Evolutionary conservation across 345 rosid species (phyloP).

Genomic region (Gossypium rotundifolium): DNA sequence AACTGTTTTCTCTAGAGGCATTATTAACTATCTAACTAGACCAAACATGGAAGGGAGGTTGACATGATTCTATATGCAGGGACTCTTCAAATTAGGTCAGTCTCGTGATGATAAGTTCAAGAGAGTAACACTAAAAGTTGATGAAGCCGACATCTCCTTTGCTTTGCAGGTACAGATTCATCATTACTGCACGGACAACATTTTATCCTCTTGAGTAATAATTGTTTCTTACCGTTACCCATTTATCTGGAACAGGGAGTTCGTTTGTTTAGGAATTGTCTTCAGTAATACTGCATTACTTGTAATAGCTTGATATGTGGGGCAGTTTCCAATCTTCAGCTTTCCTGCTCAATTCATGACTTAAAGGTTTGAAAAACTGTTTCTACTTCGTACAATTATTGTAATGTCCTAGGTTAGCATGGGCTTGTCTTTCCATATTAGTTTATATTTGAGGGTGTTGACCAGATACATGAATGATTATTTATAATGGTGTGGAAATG

Average conservation of each 20-base stretch:
- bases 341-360: neutral
- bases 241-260: slow-evolving; percentile 49
- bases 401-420: neutral
- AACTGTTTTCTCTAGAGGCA: neutral
- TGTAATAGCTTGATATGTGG: neutral
- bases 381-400: neutral
- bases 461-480: neutral
- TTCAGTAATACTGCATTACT: slow-evolving; percentile 29
- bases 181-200: neutral
- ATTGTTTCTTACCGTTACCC: neutral
- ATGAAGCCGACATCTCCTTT: slow-evolving; percentile 69
- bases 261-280: slow-evolving; percentile 83
- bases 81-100: slow-evolving; percentile 67
- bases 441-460: no score
- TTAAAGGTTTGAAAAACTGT: neutral
- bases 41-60: neutral
- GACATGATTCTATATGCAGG: slow-evolving; percentile 32
- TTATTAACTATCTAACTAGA: neutral
- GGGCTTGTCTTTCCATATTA: neutral
- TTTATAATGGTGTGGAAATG: neutral
- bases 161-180: slow-evolving; percentile 63
- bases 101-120: slow-evolving; percentile 63
- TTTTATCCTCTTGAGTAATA: neutral
- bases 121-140: slow-evolving; percentile 64
- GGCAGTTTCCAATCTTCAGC: neutral